phyloP scores from a whole-genome alignment of 2,329 filamentous ascomycete species.

The Chaetomium sp. region DNA sequence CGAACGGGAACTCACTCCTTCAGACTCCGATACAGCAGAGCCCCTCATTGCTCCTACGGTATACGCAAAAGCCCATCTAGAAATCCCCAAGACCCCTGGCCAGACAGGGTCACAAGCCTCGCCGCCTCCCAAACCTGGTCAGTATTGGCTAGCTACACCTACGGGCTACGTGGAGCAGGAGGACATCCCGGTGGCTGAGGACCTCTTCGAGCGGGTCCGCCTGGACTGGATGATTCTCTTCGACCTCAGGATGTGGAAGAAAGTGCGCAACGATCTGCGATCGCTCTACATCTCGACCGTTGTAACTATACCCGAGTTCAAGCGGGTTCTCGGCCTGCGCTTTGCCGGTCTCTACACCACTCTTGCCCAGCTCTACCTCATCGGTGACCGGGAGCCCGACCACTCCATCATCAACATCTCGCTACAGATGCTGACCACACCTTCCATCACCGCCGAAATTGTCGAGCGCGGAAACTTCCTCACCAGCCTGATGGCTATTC shows the following conservation, averaged over 20 bases:
- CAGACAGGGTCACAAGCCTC: constrained; percentile 44
- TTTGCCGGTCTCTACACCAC: constrained; percentile 95
- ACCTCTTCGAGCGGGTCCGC: constrained; percentile 85
- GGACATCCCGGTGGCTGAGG: constrained; percentile 72
- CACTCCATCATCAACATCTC: constrained; percentile 99
- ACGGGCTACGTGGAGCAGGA: constrained; percentile 65
- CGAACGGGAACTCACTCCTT: constrained; percentile 66
- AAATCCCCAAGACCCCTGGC: constrained; percentile 81
- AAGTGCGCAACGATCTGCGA: constrained; percentile 83
- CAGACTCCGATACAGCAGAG: constrained; percentile 72
- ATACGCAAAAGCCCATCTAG: constrained; percentile 65
- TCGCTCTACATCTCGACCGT: constrained; percentile 96
- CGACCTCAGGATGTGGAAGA: constrained; percentile 96
- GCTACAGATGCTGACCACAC: constrained; percentile 93
- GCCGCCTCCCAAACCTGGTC: constrained; percentile 64
- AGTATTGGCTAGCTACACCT: constrained; percentile 86
- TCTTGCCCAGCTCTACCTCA: constrained; percentile 89
- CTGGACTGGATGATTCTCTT: constrained; percentile 95
- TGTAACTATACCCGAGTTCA: constrained; percentile 93
- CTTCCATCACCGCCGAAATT: constrained; percentile 93
- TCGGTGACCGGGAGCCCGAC: constrained; percentile 93
- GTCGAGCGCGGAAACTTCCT: constrained; percentile 95
- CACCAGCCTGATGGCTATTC: constrained; percentile 90
- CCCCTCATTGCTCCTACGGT: constrained; percentile 63
- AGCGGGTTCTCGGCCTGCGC: constrained; percentile 86